Evolutionary conservation across 2,329 filamentous ascomycete species (phyloP), one percentile per base, ranked within the genome.

Genomic region (Aureobasidium melanogenum): DNA sequence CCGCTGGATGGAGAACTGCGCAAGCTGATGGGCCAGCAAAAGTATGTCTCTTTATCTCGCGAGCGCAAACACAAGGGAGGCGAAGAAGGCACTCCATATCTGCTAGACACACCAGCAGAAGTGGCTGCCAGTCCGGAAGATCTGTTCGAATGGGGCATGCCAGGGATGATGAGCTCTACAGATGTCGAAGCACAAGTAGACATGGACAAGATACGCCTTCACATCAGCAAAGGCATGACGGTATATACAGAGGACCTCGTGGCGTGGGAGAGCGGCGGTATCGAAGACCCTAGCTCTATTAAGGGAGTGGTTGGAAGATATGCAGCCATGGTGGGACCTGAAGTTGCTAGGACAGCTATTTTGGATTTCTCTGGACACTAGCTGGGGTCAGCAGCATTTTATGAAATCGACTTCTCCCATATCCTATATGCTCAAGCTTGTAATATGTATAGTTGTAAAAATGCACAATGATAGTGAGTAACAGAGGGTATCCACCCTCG

Each of bases 271-370:
- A 69, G 74, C 1, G 78, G 81, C 36, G 63, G 67, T 36, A 72
- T 88, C 2, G 70, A 73, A 14, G 76, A 85, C 52, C 71, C 76
- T 19, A 72, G 74, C 5, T 79, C 78, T 1, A 71, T 88, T 36
- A 88, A 86, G 69, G 80, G 82, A 0, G 77, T 80, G 38, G 79
- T 91, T 62, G 87, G 84, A 1, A 87, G 91, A 64, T 70, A 91
- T 55, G 82, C 85, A 3, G 86, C 87, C 3, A 82, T 83, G 12
- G 72, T 90, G 47, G 88, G 88, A 0, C 76, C 80, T 1, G 82
- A 86, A 46, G 70, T 87, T 52, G 77, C 84, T 47, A 74, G 72
- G 22, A 75, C 79, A 56, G 75, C 88, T 19, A 82, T 85, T 44
- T 72, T 91, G 15, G 82, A 87, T 67, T 81, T 88, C 55, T 66